Evolutionary conservation across 2,329 filamentous ascomycete species (phyloP).

Genomic region (Colletotrichum viniferum): DNA sequence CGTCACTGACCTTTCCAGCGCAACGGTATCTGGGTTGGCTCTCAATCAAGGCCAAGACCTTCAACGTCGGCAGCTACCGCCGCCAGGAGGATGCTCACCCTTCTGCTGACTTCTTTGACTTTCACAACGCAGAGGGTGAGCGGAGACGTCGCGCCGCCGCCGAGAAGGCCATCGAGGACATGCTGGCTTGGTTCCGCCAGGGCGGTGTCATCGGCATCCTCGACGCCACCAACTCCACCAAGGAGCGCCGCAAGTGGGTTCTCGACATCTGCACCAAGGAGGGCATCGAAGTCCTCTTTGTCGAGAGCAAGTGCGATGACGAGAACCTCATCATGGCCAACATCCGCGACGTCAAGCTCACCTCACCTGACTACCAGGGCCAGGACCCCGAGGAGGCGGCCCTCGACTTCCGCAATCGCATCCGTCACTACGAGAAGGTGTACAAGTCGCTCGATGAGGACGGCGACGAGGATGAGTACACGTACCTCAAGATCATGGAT

Average conservation of each 20-base stretch:
- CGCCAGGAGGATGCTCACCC: conserved; percentile 89
- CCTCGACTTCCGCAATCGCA: conserved; percentile 89
- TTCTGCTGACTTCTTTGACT: conserved; percentile 94
- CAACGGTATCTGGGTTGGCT: conserved; percentile 97
- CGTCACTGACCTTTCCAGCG: conserved; percentile 52
- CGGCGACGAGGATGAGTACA: conserved; percentile 80
- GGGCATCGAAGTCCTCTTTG: conserved; percentile 88
- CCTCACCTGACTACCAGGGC: conserved; percentile 90
- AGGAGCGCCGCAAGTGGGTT: conserved; percentile 89
- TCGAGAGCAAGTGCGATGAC: conserved; percentile 96
- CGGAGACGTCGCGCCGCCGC: conserved; percentile 85
- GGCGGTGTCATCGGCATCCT: conserved; percentile 88
- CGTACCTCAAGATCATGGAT: conserved; percentile 97
- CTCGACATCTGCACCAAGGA: conserved; percentile 76
- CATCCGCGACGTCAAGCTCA: conserved; percentile 96
- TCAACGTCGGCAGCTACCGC: conserved; percentile 97
- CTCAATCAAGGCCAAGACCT: conserved; percentile 89
- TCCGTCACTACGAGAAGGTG: conserved; percentile 95
- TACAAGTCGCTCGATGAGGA: conserved; percentile 90
- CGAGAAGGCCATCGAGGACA: conserved; percentile 89
- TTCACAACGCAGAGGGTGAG: conserved; percentile 87
- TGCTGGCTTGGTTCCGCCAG: conserved; percentile 88
- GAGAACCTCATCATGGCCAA: conserved; percentile 98
- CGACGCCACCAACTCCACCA: conserved; percentile 96
- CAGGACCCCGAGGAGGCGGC: conserved; percentile 93